Evolutionary conservation across 257 asterid genomes (phyloP), one percentile per base, ranked within the genome.

Genomic region (Perilla frutescens): DNA sequence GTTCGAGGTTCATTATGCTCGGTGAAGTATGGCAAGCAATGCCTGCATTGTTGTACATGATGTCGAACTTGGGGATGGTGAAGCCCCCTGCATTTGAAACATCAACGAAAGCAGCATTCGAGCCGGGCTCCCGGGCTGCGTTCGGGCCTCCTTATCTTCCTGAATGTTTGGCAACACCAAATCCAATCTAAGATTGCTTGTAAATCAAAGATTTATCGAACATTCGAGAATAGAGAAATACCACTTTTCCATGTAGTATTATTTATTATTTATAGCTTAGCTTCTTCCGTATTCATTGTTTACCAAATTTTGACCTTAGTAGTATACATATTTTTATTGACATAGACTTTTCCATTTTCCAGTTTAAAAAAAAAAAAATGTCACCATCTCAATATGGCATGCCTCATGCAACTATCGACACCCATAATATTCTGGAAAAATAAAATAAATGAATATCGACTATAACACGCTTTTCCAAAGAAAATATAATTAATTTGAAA

Each of bases 31-130:
- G 90, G 71, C 99, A 91, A 1, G 97, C 89, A 0, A 91, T 63
- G 71, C 99, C 99, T 0, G 97, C 97, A 26, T 94, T 94, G 83
- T 91, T 94, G 87, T 86, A 86, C 97, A 94, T 87, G 62, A 90
- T 83, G 79, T 94, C 99, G 49, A 86, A 85, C 31, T 50, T 59
- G 44, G 97, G 82, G 63, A 94, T 64, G 7, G 96, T 11, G 86
- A 66, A 85, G 75, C 88, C 91, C 1, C 91, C 97, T 0, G 97
- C 96, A 1, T 66, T 56, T 8, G 96, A 90, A 7, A 65, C 13
- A 6, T 65, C 58, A 2, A 13, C 26, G 56, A 5, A 50, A 4
- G 29, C 56, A 2, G 26, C 26, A 6, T 50, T 50, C 29, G 56
- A 7, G 56, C 26, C 56, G 26, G 6, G 56, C 56, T 13, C 26